phyloP scores from a whole-genome alignment of 2,329 filamentous ascomycete genomes.

The Aspergillus fumigatus region DNA sequence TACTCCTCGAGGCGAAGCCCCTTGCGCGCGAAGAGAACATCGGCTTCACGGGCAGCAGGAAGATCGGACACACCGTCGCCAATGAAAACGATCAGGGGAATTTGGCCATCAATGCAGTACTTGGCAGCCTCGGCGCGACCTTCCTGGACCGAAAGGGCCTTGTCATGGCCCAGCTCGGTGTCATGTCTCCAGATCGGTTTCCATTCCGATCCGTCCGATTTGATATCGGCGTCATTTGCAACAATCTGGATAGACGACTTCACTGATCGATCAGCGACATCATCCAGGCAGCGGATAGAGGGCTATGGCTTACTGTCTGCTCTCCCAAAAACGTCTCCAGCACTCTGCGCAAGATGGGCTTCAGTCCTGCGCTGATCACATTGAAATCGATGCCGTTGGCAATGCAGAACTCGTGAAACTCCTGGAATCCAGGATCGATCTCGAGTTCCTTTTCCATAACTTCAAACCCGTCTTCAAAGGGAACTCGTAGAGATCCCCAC shows the following conservation, averaged over 20 bases:
- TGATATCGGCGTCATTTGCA: conserved; percentile 62
- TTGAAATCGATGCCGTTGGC: conserved; percentile 63
- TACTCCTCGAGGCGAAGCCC: conserved; percentile 63
- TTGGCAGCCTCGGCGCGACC: conserved; percentile 53
- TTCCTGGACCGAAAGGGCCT: conserved; percentile 60
- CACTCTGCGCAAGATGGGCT: conserved; percentile 58
- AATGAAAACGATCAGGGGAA: conserved; percentile 65
- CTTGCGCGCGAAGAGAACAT: conserved; percentile 64
- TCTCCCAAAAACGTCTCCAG: conserved; percentile 63
- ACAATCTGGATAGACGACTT: conserved; percentile 60
- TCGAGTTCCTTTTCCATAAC: conserved; percentile 59
- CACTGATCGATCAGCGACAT: neutral
- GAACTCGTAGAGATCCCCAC: conserved; percentile 63
- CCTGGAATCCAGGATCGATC: conserved; percentile 60
- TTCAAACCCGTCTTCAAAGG: conserved; percentile 64
- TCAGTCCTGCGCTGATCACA: conserved; percentile 64
- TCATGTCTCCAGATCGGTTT: conserved; percentile 65
- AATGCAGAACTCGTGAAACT: conserved; percentile 62
- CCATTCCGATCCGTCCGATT: conserved; percentile 55
- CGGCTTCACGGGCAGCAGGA: conserved; percentile 60
- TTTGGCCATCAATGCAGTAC: conserved; percentile 55
- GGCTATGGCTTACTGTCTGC: conserved; percentile 36
- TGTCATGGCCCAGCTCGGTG: conserved; percentile 62
- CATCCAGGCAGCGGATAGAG: neutral
- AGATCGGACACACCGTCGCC: conserved; percentile 66